Conservation (phyloP, 1,284 basidiomycete genomes). For the Heterobasidion parviporum region DNA sequence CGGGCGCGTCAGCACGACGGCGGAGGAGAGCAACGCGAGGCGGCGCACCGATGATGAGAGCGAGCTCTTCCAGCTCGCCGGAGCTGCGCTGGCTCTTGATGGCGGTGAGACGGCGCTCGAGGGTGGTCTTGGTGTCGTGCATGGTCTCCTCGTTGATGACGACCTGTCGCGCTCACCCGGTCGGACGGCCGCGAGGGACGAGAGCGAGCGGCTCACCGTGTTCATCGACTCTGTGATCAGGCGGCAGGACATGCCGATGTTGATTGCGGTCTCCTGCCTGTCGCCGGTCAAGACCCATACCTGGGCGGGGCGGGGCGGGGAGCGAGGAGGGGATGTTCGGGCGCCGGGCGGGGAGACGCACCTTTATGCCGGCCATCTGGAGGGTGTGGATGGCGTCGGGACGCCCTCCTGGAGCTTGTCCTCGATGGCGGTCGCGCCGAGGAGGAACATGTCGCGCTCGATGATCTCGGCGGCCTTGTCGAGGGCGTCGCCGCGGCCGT, state of each 20-base stretch:
- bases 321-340: neutral
- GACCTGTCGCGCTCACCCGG: slow-evolving; percentile 41
- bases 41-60: slow-evolving; percentile 81
- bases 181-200: neutral
- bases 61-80: slow-evolving; percentile 92
- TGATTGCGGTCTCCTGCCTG: slow-evolving; percentile 98
- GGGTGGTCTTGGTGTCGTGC: slow-evolving; percentile 78
- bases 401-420: slow-evolving; percentile 99
- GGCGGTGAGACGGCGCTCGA: slow-evolving; percentile 82
- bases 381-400: slow-evolving; percentile 94
- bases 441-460: slow-evolving; percentile 86
- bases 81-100: slow-evolving; percentile 89
- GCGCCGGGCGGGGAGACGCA: slow-evolving; percentile 16
- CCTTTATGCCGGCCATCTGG: slow-evolving; percentile 97
- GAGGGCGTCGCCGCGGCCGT: slow-evolving; percentile 87
- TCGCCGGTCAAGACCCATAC: slow-evolving; percentile 99
- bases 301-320: slow-evolving; percentile 22
- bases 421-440: slow-evolving; percentile 97
- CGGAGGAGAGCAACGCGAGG: neutral
- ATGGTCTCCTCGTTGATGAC: slow-evolving; percentile 90
- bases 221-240: slow-evolving; percentile 99
- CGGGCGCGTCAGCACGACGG: neutral
- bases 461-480: slow-evolving; percentile 95
- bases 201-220: slow-evolving; percentile 46
- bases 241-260: slow-evolving; percentile 96